Evolutionary conservation across 345 rosid genomes (phyloP).

Genomic region (Hibiscus mutabilis): DNA sequence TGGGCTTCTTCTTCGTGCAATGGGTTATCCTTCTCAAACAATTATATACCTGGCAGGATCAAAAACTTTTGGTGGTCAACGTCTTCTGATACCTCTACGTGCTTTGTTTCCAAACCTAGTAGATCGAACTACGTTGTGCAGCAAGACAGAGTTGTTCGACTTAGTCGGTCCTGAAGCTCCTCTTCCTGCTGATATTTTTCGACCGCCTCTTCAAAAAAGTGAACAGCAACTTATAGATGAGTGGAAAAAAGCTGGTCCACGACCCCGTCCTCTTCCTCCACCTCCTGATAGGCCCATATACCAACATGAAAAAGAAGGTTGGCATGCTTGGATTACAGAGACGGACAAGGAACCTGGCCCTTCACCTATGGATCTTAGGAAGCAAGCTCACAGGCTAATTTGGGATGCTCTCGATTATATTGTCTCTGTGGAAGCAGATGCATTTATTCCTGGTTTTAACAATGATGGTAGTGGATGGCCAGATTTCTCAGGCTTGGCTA

Average conservation of each 20-base stretch:
- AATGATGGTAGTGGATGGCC: constrained; percentile 86
- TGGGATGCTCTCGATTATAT: constrained; percentile 97
- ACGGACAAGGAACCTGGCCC: constrained; percentile 75
- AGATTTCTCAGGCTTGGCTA: constrained; percentile 90
- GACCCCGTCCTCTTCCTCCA: constrained; percentile 98
- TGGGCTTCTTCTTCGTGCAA: constrained; percentile 80
- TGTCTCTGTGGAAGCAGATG: constrained; percentile 89
- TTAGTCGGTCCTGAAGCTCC: constrained; percentile 77
- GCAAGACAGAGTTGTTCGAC: constrained; percentile 59
- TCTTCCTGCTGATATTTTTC: constrained; percentile 41
- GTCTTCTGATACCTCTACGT: constrained; percentile 83
- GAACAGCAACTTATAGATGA: constrained; percentile 65
- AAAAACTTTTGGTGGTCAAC: constrained; percentile 92
- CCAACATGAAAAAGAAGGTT: constrained; percentile 94
- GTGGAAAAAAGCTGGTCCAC: constrained; percentile 93
- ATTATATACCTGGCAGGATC: constrained; percentile 90
- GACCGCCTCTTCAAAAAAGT: constrained; percentile 47
- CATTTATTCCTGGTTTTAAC: constrained; percentile 81
- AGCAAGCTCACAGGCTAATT: constrained; percentile 79
- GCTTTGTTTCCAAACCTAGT: constrained; percentile 73
- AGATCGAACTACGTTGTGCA: constrained; percentile 76
- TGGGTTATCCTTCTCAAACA: constrained; percentile 86
- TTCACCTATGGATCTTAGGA: constrained; percentile 68
- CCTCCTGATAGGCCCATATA: constrained; percentile 94
- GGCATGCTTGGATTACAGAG: constrained; percentile 95